Percentiles rank a stretch among this genome's conserved stretches.
Evolutionary conservation across 176 grass and related monocot genomes (phyloP).

Genomic region (Phyllostachys edulis): DNA sequence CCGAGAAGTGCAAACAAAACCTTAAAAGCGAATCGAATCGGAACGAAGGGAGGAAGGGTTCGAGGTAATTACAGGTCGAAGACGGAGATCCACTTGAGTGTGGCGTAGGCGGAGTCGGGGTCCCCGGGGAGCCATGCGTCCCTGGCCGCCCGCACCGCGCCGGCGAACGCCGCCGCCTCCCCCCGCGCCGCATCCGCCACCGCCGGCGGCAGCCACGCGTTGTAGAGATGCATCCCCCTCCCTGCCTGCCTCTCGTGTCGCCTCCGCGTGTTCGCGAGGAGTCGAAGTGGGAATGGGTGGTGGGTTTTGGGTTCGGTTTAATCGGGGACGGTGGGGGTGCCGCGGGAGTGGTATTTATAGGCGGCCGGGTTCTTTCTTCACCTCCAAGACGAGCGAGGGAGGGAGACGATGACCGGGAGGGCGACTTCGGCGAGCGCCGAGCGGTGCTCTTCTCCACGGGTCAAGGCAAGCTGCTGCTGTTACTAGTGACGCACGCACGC

Average conservation of each 20-base stretch:
- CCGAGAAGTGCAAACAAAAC: neutral
- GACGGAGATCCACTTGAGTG: conserved; percentile 95
- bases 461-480: neutral
- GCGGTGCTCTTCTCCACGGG: neutral
- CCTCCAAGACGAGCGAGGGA: conserved; percentile 38
- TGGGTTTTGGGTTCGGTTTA: conserved; percentile 25
- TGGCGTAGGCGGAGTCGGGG: conserved; percentile 75
- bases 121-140: conserved; percentile 54
- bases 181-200: conserved; percentile 55
- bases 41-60: neutral
- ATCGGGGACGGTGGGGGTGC: neutral
- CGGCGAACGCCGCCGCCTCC: conserved; percentile 66
- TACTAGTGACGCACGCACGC: neutral
- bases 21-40: neutral
- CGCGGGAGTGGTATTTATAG: neutral
- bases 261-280: neutral
- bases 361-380: conserved; percentile 49
- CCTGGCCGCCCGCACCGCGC: conserved; percentile 50
- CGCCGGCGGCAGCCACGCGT: conserved; percentile 84
- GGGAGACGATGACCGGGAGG: conserved; percentile 20
- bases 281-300: neutral
- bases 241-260: neutral
- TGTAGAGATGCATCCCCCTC: conserved; percentile 85
- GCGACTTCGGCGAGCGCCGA: conserved; percentile 12
- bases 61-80: conserved; percentile 60